Percentiles rank a stretch among this genome's conserved stretches.
Conservation (phyloP, 306 rosid species). For the Quercus robur region DNA sequence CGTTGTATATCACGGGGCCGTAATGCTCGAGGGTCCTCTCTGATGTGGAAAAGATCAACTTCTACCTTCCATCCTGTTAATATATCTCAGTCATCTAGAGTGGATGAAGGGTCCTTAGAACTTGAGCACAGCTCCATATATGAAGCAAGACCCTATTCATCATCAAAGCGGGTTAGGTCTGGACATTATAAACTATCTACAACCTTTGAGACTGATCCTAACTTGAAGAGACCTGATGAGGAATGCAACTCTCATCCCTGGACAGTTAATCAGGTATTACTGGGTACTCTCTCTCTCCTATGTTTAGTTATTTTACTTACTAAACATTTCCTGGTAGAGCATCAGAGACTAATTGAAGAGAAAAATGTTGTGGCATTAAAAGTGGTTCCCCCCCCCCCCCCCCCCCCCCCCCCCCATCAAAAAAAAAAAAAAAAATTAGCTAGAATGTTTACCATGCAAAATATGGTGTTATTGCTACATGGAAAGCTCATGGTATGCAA, state of each 20-base stretch:
- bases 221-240: slow-evolving; percentile 52
- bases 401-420: too few relatives aligned
- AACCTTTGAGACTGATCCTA: slow-evolving; percentile 35
- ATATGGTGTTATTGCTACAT: background rate
- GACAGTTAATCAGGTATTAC: slow-evolving; percentile 56
- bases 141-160: slow-evolving; percentile 47
- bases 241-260: slow-evolving; percentile 65
- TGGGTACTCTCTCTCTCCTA: background rate
- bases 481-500: background rate
- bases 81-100: slow-evolving; percentile 43
- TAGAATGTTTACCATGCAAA: background rate
- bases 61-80: slow-evolving; percentile 29
- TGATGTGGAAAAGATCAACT: slow-evolving; percentile 62
- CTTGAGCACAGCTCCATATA: slow-evolving; percentile 34
- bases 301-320: background rate
- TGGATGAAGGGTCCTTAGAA: slow-evolving; percentile 46
- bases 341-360: background rate
- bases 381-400: background rate
- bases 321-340: background rate
- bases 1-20: slow-evolving; percentile 83
- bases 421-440: background rate
- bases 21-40: slow-evolving; percentile 56
- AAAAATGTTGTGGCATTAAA: slow-evolving; percentile 1
- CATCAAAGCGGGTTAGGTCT: slow-evolving; percentile 56
- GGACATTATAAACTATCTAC: slow-evolving; percentile 64